Evolutionary conservation across 2,329 filamentous ascomycete genomes (phyloP).

Genomic region (Dothiorella sarmentorum): DNA sequence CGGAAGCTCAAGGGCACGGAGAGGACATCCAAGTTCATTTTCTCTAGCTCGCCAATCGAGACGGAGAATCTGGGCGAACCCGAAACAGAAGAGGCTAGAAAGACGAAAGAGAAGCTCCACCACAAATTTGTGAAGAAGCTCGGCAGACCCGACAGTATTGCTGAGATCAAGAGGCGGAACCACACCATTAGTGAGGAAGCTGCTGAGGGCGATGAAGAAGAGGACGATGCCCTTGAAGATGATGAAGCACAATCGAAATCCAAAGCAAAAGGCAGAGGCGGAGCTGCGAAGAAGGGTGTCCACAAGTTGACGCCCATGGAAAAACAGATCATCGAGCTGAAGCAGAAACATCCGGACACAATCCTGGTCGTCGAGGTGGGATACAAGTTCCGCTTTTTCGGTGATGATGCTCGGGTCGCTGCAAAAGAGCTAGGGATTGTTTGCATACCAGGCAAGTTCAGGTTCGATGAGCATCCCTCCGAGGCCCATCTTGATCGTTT

Average conservation of each 20-base stretch:
- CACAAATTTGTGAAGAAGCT: slow-evolving; percentile 86
- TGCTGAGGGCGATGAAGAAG: slow-evolving; percentile 51
- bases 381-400: slow-evolving; percentile 97
- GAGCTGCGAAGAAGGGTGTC: slow-evolving; percentile 63
- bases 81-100: slow-evolving; percentile 53
- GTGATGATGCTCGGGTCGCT: slow-evolving; percentile 85
- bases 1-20: slow-evolving; percentile 40
- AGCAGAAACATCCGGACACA: slow-evolving; percentile 84
- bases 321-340: slow-evolving; percentile 89
- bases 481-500: slow-evolving; percentile 91
- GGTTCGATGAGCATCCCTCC: slow-evolving; percentile 90
- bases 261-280: slow-evolving; percentile 46
- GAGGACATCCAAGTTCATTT: slow-evolving; percentile 58
- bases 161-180: slow-evolving; percentile 61
- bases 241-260: slow-evolving; percentile 48
- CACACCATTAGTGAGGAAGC: slow-evolving; percentile 53
- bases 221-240: slow-evolving; percentile 52
- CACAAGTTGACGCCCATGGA: slow-evolving; percentile 93
- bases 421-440: slow-evolving; percentile 91
- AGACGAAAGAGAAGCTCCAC: slow-evolving; percentile 69
- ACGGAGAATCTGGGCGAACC: slow-evolving; percentile 38
- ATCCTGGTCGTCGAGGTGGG: slow-evolving; percentile 91
- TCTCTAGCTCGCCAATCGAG: slow-evolving; percentile 47
- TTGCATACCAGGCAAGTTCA: slow-evolving; percentile 91
- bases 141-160: slow-evolving; percentile 77